These are phyloP conservation scores for Vitis hybrid DNA, from an alignment of 177 flowering plant genomes.

Conservation along the genomic window DNA sequence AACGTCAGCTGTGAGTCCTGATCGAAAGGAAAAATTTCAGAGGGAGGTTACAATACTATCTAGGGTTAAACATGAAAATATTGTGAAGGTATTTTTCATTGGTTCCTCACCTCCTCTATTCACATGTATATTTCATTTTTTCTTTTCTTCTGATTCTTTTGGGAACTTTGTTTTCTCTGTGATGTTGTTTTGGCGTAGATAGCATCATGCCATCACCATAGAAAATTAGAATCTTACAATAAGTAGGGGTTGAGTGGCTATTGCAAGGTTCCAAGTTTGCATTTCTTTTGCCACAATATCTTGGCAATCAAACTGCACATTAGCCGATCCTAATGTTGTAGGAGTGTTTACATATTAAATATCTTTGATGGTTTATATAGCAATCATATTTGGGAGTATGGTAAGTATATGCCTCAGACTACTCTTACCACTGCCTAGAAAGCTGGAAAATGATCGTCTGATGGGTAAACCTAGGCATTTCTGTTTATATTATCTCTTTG, in stretches of 20 bases:
- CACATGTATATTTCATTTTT: neutral
- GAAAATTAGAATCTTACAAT: neutral
- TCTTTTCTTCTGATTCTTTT: neutral
- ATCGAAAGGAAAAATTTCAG: conserved; percentile 27
- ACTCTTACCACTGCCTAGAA: too few species aligned
- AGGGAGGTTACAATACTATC: conserved; percentile 30
- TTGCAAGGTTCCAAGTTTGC: neutral
- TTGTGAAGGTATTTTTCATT: conserved; percentile 25
- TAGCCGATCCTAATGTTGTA: neutral
- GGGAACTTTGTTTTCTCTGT: neutral
- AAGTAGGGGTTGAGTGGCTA: neutral
- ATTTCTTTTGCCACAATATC: neutral
- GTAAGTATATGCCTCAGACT: too few species aligned
- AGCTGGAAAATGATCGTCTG: too few species aligned
- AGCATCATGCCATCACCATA: neutral
- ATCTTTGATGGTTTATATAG: neutral
- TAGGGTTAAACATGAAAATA: conserved; percentile 24
- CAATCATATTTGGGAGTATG: neutral
- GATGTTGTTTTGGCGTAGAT: neutral
- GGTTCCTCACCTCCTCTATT: neutral
- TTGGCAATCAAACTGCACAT: neutral
- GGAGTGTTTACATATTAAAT: neutral
- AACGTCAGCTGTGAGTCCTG: conserved; percentile 21
- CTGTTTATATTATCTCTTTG: too few species aligned
- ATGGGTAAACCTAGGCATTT: too few species aligned